Evolutionary conservation across 352 stramenopile species (phyloP).

Genomic region (Aphanomyces euteiches): DNA sequence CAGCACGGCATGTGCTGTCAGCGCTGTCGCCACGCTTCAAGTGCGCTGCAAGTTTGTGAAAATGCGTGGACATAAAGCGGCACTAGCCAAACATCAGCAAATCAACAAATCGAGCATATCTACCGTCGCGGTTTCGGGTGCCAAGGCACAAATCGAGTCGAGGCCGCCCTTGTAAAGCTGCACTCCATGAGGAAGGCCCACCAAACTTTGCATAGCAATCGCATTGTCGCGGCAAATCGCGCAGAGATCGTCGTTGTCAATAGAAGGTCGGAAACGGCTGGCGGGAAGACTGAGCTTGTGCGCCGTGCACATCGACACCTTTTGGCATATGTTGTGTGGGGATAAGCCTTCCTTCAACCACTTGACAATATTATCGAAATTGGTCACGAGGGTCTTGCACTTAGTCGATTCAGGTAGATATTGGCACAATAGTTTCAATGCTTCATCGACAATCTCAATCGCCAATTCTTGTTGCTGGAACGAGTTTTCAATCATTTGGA

Average conservation of each 20-base stretch:
- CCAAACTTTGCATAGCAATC: constrained; percentile 37
- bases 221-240: constrained; percentile 27
- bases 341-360: constrained; percentile 46
- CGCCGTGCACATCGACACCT: constrained; percentile 42
- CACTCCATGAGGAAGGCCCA: constrained; percentile 44
- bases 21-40: constrained; percentile 51
- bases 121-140: constrained; percentile 48
- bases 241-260: constrained; percentile 6
- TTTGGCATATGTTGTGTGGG: constrained; percentile 47
- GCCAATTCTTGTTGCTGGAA: constrained; percentile 26
- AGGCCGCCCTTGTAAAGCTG: constrained; percentile 48
- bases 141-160: constrained; percentile 52
- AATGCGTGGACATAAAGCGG: constrained; percentile 51
- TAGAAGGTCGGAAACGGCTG: background rate
- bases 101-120: constrained; percentile 21
- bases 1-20: constrained; percentile 49
- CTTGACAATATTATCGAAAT: constrained; percentile 61
- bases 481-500: constrained; percentile 27
- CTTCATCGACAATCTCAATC: constrained; percentile 25
- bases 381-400: constrained; percentile 45
- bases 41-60: constrained; percentile 48
- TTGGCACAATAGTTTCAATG: constrained; percentile 19
- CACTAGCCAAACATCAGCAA: constrained; percentile 36
- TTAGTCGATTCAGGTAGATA: constrained; percentile 33
- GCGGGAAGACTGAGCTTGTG: background rate